Evolutionary conservation across 2,329 filamentous ascomycete genomes (phyloP).

Genomic region (Penicillium sp.): DNA sequence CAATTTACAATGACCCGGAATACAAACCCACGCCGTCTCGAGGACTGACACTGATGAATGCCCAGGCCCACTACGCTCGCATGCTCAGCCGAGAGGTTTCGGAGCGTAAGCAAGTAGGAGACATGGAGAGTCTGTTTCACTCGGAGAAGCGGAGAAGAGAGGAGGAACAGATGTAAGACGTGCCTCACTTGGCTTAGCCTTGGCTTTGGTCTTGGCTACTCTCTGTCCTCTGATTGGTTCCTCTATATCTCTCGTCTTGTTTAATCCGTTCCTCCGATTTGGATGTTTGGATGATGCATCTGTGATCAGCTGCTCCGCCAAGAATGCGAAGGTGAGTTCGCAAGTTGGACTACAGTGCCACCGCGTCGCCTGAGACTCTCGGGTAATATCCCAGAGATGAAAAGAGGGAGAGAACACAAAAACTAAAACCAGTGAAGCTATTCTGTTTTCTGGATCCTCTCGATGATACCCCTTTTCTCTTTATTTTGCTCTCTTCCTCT

Average conservation of each 20-base stretch:
- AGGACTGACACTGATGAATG: constrained; percentile 54
- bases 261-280: background rate
- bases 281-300: background rate
- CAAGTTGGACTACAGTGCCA: background rate
- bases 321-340: background rate
- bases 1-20: constrained; percentile 37
- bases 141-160: constrained; percentile 37
- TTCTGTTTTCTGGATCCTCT: constrained; percentile 6
- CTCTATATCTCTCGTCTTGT: background rate
- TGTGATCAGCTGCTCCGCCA: background rate
- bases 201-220: background rate
- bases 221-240: background rate
- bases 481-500: constrained; percentile 3
- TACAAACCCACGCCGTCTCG: constrained; percentile 42
- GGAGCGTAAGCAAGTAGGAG: constrained; percentile 85
- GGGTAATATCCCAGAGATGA: constrained; percentile 4
- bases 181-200: background rate
- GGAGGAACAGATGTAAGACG: constrained; percentile 20
- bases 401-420: constrained; percentile 6
- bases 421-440: constrained; percentile 5
- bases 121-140: constrained; percentile 75
- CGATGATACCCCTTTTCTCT: constrained; percentile 21
- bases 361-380: background rate
- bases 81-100: constrained; percentile 73
- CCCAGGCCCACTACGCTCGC: constrained; percentile 65